phyloP scores from a whole-genome alignment of 164 flowering plant species.

The Hamamelis virginiana region DNA sequence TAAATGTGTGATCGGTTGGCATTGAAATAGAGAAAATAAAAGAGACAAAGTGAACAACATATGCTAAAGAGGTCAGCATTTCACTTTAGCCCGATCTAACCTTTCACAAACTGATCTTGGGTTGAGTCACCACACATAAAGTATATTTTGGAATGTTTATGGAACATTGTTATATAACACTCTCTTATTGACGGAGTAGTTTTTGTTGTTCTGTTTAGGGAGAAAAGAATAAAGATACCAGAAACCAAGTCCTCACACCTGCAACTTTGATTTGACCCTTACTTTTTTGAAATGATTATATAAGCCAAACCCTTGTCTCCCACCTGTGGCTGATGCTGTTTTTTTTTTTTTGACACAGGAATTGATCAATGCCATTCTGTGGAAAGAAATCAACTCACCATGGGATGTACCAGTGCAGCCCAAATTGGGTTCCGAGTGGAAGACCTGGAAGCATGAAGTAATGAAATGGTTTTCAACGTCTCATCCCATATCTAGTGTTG shows the following conservation, averaged over 20 bases:
- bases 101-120: no score
- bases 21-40: background rate
- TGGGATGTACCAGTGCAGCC: constrained; percentile 56
- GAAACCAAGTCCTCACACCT: background rate
- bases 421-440: constrained; percentile 66
- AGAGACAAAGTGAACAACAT: background rate
- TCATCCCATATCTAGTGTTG: constrained; percentile 36
- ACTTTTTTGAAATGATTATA: background rate
- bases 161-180: background rate
- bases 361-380: constrained; percentile 56
- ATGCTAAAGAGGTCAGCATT: background rate
- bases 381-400: constrained; percentile 68
- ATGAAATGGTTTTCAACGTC: constrained; percentile 74
- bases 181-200: background rate
- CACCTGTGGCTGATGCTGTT: constrained; percentile 7
- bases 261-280: background rate
- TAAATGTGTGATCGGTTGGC: background rate
- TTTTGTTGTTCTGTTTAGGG: background rate
- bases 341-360: constrained; percentile 50
- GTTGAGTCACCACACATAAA: no score
- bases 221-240: background rate
- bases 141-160: background rate
- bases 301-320: background rate
- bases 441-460: constrained; percentile 82
- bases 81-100: background rate